A percentile compares a stretch with the other conserved stretches of the same genome.
These are phyloP conservation scores for Aureobasidium namibiae DNA, from an alignment of 2,329 filamentous ascomycete species.

Conservation along the genomic window DNA sequence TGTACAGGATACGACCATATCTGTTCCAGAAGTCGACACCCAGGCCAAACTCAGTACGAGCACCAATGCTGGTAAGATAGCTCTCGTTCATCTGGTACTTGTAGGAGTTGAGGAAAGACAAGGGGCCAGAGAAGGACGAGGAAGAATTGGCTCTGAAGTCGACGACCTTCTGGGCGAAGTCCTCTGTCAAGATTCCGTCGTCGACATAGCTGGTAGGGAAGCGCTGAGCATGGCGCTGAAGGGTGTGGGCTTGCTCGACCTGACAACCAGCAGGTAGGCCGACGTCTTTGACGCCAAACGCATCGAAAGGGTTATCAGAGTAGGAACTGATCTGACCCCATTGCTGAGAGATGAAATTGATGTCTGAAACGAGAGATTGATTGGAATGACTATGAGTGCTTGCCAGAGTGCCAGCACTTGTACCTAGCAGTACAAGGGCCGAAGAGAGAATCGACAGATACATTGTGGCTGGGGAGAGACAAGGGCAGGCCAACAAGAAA, in stretches of 20 bases:
- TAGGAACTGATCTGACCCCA: constrained; percentile 45
- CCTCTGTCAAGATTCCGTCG: constrained; percentile 42
- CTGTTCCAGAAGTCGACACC: constrained; percentile 47
- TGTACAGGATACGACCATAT: constrained; percentile 47
- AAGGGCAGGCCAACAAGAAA: background rate
- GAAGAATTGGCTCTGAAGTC: constrained; percentile 35
- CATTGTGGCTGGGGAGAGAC: background rate
- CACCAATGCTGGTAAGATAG: constrained; percentile 39
- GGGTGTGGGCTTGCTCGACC: constrained; percentile 44
- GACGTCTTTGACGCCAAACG: constrained; percentile 41
- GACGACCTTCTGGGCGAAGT: constrained; percentile 41
- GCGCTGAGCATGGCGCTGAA: constrained; percentile 49
- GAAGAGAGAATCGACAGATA: background rate
- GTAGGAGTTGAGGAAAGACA: constrained; percentile 48
- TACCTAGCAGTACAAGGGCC: background rate
- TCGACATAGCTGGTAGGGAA: constrained; percentile 40
- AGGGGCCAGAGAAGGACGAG: constrained; percentile 36
- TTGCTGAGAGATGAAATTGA: constrained; percentile 28
- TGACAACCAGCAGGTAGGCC: constrained; percentile 48
- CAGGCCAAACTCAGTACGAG: constrained; percentile 41
- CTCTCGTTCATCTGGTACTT: constrained; percentile 38
- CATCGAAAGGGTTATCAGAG: constrained; percentile 35
- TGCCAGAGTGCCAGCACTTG: background rate
- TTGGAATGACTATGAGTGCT: background rate
- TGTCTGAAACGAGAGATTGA: constrained; percentile 17